phyloP scores from a whole-genome alignment of 169 alveolate genomes.

The Babesia ovis region DNA sequence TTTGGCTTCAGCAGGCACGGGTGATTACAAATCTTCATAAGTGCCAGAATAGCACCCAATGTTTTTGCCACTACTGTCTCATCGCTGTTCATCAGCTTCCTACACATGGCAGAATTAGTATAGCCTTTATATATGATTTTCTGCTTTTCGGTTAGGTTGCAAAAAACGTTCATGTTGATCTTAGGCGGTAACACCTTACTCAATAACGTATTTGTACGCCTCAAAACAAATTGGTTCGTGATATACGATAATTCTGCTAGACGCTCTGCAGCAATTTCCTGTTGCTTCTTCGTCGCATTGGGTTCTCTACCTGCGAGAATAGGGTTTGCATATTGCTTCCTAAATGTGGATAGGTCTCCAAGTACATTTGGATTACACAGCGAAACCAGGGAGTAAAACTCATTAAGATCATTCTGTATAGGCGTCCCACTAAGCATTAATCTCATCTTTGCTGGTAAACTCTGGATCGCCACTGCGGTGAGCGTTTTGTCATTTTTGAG shows the following conservation, averaged over 20 bases:
- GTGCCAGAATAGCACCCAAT: slow-evolving; percentile 78
- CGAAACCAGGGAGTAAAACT: slow-evolving; percentile 85
- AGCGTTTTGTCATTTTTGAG: slow-evolving; percentile 90
- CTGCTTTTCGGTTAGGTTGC: slow-evolving; percentile 85
- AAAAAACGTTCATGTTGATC: slow-evolving; percentile 82
- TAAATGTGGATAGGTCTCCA: slow-evolving; percentile 79
- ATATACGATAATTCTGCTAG: slow-evolving; percentile 85
- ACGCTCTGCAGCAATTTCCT: slow-evolving; percentile 83
- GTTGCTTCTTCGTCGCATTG: slow-evolving; percentile 87
- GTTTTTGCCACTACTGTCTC: slow-evolving; percentile 70
- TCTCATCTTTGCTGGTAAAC: slow-evolving; percentile 87
- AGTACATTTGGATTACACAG: slow-evolving; percentile 87
- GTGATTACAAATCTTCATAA: slow-evolving; percentile 87
- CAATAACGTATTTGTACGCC: slow-evolving; percentile 86
- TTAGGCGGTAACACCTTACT: slow-evolving; percentile 90
- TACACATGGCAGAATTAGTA: slow-evolving; percentile 50
- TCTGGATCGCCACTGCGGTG: slow-evolving; percentile 85
- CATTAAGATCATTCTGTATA: slow-evolving; percentile 88
- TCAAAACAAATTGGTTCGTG: slow-evolving; percentile 86
- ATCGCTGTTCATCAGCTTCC: slow-evolving; percentile 42
- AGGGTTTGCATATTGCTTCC: slow-evolving; percentile 83
- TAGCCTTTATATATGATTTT: slow-evolving; percentile 77
- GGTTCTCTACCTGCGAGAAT: slow-evolving; percentile 87
- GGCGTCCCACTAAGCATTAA: slow-evolving; percentile 89
- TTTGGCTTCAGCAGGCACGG: slow-evolving; percentile 71